Percentiles rank a stretch among this genome's conserved stretches.
These are phyloP conservation scores for Andrographis paniculata DNA, from an alignment of 305 asterid genomes.

Conservation along the genomic window DNA sequence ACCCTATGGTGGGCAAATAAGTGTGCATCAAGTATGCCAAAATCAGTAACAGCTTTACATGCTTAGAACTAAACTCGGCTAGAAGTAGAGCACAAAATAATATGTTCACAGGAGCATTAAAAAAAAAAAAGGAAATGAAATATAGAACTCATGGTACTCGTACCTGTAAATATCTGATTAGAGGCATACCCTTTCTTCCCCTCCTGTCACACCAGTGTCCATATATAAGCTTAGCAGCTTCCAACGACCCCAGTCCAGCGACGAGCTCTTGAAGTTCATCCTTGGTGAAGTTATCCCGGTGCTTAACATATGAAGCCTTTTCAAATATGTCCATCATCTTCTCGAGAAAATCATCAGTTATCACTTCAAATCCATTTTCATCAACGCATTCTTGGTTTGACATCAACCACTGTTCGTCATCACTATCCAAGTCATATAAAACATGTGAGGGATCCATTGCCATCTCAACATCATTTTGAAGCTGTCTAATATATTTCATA, in stretches of 20 bases:
- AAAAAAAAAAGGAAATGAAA: neutral
- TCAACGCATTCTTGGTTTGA: conserved; percentile 21
- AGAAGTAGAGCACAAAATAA: neutral
- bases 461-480: conserved; percentile 82
- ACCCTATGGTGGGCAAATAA: no score
- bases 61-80: neutral
- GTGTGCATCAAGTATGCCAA: neutral
- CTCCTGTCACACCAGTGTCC: conserved; percentile 79
- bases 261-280: conserved; percentile 65
- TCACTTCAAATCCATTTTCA: conserved; percentile 32
- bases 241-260: conserved; percentile 43
- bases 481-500: conserved; percentile 45
- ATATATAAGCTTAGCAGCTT: conserved; percentile 47
- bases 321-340: conserved; percentile 70
- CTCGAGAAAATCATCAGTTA: conserved; percentile 72
- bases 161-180: conserved; percentile 94
- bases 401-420: conserved; percentile 79
- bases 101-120: neutral
- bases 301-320: conserved; percentile 66
- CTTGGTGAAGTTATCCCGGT: conserved; percentile 46
- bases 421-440: conserved; percentile 90
- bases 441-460: conserved; percentile 74
- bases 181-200: conserved; percentile 71
- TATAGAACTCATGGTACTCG: neutral
- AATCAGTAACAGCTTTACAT: neutral